A percentile compares a stretch with the other conserved stretches of the same genome.
Evolutionary conservation across 192 early-diverging fungal genomes (phyloP).

Genomic region (Physocladia obscura): DNA sequence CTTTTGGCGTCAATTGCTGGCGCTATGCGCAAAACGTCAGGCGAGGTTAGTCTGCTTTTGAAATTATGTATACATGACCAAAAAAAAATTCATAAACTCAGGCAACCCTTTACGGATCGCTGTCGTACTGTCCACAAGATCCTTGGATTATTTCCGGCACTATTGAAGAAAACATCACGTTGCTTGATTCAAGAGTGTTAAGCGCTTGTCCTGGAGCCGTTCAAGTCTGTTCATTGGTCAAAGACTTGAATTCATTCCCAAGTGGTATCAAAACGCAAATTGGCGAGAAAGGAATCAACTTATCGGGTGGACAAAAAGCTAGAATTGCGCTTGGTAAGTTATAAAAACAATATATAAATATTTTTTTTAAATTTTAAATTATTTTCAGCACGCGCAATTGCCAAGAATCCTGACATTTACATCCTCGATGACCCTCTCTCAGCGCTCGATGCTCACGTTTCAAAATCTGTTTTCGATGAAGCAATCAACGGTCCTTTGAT

Average conservation of each 20-base stretch:
- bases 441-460: constrained; percentile 54
- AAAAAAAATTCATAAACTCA: constrained; percentile 20
- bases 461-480: constrained; percentile 61
- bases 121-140: constrained; percentile 34
- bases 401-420: constrained; percentile 61
- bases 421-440: constrained; percentile 63
- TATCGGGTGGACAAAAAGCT: constrained; percentile 91
- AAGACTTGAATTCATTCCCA: constrained; percentile 72
- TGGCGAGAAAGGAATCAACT: constrained; percentile 85
- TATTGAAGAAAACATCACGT: constrained; percentile 73
- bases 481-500: constrained; percentile 48
- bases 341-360: no score
- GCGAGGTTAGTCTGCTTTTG: constrained; percentile 15
- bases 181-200: background rate
- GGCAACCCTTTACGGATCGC: constrained; percentile 18
- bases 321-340: constrained; percentile 47
- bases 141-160: constrained; percentile 46
- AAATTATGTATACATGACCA: background rate
- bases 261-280: constrained; percentile 84
- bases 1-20: constrained; percentile 74
- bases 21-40: constrained; percentile 66
- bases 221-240: constrained; percentile 68
- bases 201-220: constrained; percentile 38
- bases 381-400: constrained; percentile 63
- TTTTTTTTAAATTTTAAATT: constrained; percentile 48